phyloP scores from a whole-genome alignment of 495 filamentous ascomycete genomes.

The Penicillium cataractarum region DNA sequence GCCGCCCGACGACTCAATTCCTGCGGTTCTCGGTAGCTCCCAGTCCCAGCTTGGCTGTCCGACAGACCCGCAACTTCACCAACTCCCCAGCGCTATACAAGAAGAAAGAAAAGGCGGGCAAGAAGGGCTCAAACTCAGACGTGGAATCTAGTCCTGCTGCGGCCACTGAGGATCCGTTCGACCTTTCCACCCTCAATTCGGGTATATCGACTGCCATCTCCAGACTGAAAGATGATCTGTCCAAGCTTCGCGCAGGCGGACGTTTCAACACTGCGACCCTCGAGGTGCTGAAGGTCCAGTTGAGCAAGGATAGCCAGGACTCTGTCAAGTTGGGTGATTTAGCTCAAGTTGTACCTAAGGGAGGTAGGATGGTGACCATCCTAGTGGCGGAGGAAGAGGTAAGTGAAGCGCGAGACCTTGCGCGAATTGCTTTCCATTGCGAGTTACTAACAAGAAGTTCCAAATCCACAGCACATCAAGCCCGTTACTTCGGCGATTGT shows the following conservation, averaged over 20 bases:
- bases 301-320: conserved; percentile 56
- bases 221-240: conserved; percentile 63
- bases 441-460: conserved; percentile 1
- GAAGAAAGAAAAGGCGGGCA: conserved; percentile 42
- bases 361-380: conserved; percentile 66
- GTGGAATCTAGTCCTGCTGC: conserved; percentile 21
- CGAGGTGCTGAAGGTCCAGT: conserved; percentile 64
- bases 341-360: conserved; percentile 75
- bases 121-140: conserved; percentile 22
- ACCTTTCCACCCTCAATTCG: conserved; percentile 65
- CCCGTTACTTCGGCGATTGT: conserved; percentile 72
- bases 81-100: conserved; percentile 36
- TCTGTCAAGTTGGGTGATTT: conserved; percentile 64
- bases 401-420: conserved; percentile 21
- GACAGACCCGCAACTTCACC: conserved; percentile 26
- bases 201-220: conserved; percentile 60
- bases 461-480: conserved; percentile 61
- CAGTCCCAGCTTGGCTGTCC: background rate
- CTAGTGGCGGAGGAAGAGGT: conserved; percentile 66
- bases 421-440: background rate
- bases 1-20: background rate
- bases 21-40: background rate
- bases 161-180: conserved; percentile 59
- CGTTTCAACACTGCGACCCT: conserved; percentile 70
- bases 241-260: conserved; percentile 66